Conservation (phyloP, 352 stramenopile species). For the Globisporangium barbulae region DNA sequence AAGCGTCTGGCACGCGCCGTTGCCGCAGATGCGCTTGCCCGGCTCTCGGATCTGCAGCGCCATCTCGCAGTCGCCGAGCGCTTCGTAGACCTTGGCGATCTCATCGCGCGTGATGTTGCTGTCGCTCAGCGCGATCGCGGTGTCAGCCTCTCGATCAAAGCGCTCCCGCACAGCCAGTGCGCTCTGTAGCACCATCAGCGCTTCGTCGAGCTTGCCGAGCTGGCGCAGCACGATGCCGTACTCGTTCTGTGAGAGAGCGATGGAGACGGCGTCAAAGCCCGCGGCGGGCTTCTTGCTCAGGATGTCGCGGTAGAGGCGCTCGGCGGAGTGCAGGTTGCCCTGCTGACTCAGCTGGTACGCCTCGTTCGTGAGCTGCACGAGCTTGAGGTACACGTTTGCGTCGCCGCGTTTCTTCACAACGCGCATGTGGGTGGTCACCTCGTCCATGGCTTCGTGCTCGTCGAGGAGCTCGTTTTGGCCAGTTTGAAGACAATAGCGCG, state of each 20-base stretch:
- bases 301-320: conserved; percentile 43
- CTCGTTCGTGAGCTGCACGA: conserved; percentile 48
- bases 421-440: conserved; percentile 21
- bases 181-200: conserved; percentile 37
- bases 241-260: conserved; percentile 60
- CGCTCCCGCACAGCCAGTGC: conserved; percentile 45
- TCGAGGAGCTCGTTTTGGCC: not conserved
- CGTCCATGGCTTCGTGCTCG: not conserved
- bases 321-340: conserved; percentile 37
- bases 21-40: conserved; percentile 51
- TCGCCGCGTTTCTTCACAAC: conserved; percentile 26
- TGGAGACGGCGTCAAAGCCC: conserved; percentile 55
- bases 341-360: conserved; percentile 34
- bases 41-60: conserved; percentile 39
- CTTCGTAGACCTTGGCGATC: conserved; percentile 65
- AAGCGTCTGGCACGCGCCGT: conserved; percentile 44
- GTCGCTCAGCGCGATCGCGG: conserved; percentile 46
- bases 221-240: conserved; percentile 48
- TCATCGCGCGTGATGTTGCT: conserved; percentile 69
- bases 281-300: conserved; percentile 38
- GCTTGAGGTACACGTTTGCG: conserved; percentile 41
- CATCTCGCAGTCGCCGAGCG: conserved; percentile 43
- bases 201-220: conserved; percentile 43
- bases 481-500: not conserved
- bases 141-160: conserved; percentile 26